Conservation (phyloP, 1,284 basidiomycete species). For the Wallemia ichthyophaga region DNA sequence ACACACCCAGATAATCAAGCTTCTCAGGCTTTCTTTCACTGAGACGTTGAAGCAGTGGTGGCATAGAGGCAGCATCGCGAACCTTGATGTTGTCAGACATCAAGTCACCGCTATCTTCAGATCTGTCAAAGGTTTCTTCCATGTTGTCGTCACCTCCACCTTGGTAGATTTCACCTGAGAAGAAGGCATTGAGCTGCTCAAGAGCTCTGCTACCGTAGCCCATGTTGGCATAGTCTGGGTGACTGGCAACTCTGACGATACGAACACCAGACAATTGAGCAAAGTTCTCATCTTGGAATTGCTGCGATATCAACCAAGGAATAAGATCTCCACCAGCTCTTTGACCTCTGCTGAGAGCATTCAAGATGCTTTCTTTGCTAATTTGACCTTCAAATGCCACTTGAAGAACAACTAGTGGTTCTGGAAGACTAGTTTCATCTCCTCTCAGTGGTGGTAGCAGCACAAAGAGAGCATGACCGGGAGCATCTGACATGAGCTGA, state of each 20-base stretch:
- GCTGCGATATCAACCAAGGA: conserved; percentile 74
- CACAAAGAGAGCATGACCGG: conserved; percentile 87
- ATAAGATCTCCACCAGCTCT: conserved; percentile 87
- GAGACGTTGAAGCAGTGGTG: conserved; percentile 68
- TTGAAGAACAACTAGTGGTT: conserved; percentile 79
- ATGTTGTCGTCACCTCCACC: conserved; percentile 34
- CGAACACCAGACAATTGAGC: conserved; percentile 69
- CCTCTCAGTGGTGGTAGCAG: conserved; percentile 68
- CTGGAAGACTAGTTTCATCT: conserved; percentile 55
- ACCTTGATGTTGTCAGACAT: conserved; percentile 44
- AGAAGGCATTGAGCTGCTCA: conserved; percentile 61
- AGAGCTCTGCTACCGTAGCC: conserved; percentile 86
- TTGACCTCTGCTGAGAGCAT: conserved; percentile 45
- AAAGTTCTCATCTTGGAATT: conserved; percentile 86
- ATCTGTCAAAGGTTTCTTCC: conserved; percentile 8
- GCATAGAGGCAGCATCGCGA: conserved; percentile 50
- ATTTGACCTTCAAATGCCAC: conserved; percentile 91
- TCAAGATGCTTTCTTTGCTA: conserved; percentile 55
- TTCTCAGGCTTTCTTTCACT: conserved; percentile 67
- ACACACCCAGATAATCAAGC: conserved; percentile 85
- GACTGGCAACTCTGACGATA: conserved; percentile 80
- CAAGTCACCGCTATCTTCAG: conserved; percentile 24
- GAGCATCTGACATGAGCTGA: conserved; percentile 84
- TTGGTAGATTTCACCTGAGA: conserved; percentile 69
- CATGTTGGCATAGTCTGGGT: conserved; percentile 86